Evolutionary conservation across 176 grass and related monocot species (phyloP).

Genomic region (Rhynchospora tenuis): DNA sequence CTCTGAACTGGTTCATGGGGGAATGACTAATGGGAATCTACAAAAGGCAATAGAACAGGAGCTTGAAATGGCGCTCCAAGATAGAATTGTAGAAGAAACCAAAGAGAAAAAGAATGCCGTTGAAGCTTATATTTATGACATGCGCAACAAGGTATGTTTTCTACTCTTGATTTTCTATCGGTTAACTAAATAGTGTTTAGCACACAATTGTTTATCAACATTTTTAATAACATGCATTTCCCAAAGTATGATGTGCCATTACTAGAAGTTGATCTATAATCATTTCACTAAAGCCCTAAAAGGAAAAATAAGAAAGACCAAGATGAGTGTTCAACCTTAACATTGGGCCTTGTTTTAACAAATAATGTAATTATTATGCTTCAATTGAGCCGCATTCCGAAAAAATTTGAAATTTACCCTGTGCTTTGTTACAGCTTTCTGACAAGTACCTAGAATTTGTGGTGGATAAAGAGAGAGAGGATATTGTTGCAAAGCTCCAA

Average conservation of each 20-base stretch:
- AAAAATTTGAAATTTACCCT: not conserved
- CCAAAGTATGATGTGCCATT: not conserved
- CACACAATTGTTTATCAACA: not conserved
- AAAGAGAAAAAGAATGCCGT: conserved; percentile 97
- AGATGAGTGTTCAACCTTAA: not conserved
- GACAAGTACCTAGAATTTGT: conserved; percentile 81
- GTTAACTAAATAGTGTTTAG: not conserved
- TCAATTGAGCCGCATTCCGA: not conserved
- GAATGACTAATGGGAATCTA: conserved; percentile 43
- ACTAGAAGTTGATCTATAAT: not conserved
- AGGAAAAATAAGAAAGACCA: not conserved
- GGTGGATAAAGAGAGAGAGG: conserved; percentile 49
- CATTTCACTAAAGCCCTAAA: not conserved
- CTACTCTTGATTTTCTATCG: not conserved
- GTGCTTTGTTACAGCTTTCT: conserved; percentile 41
- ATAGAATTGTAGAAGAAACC: conserved; percentile 86
- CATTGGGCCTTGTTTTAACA: not conserved
- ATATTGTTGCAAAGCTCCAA: conserved; percentile 57
- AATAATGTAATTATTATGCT: not conserved
- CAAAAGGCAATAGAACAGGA: conserved; percentile 77
- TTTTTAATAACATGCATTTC: not conserved
- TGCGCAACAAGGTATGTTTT: conserved; percentile 69
- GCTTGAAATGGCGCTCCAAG: conserved; percentile 92
- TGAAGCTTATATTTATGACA: conserved; percentile 96
- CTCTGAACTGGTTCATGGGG: conserved; percentile 65